Conservation (phyloP, 345 rosid species). For the Psidium guajava region DNA sequence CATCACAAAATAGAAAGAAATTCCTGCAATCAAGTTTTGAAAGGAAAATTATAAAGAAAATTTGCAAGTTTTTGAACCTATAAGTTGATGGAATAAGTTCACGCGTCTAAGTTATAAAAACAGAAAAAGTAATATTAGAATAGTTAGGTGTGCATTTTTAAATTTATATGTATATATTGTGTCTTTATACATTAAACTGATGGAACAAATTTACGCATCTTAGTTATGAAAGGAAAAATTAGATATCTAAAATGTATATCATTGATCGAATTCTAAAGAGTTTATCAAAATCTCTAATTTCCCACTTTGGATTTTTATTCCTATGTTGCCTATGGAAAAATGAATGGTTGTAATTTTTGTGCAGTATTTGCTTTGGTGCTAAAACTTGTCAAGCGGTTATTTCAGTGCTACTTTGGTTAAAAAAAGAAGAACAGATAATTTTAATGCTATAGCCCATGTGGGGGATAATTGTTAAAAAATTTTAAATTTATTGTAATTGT, state of each 20-base stretch:
- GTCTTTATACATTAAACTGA: not conserved
- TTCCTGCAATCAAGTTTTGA: not conserved
- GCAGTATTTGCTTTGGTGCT: not conserved
- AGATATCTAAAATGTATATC: too few species aligned
- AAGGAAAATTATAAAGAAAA: not conserved
- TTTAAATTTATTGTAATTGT: too few species aligned
- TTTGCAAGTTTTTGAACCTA: not conserved
- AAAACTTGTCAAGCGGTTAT: not conserved
- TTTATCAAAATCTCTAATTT: not conserved
- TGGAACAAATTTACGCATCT: not conserved
- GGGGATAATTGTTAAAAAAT: too few species aligned
- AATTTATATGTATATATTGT: not conserved
- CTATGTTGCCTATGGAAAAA: accelerated
- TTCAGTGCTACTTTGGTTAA: not conserved
- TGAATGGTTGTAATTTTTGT: not conserved
- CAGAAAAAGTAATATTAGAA: not conserved
- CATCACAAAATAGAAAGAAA: too few species aligned
- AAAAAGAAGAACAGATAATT: not conserved
- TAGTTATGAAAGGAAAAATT: not conserved
- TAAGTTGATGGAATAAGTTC: not conserved
- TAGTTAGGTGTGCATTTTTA: not conserved
- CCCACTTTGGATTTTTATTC: not conserved
- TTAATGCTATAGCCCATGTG: not conserved
- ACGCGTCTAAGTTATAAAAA: not conserved
- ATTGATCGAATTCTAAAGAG: not conserved